Base-by-base conservation (phyloP, 164 flowering plant genomes). In the Pachysandra terminalis region DNA sequence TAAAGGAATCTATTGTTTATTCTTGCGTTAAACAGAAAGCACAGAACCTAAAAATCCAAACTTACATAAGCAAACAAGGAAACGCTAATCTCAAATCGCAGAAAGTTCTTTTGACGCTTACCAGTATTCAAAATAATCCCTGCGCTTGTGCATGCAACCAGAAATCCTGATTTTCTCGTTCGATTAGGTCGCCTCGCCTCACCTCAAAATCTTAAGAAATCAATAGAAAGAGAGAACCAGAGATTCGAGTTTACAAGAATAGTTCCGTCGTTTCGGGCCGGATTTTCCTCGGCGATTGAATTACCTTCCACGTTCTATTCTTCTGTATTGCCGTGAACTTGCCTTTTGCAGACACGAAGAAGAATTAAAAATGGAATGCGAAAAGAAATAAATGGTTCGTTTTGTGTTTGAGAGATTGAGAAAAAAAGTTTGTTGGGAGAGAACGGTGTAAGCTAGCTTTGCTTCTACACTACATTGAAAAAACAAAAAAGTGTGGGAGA, bases 111-210 rank as follows among this genome's bases (percentile, higher is more conserved):
- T 2, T 19, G 27, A 52, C 10, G 5, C 67, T 59, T 67, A 67
- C 65, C 51, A 61, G 64, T 35, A 49, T 0, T 61, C 51, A 13
- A 61, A 37, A 32, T 32, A 32, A 35, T 37, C 71, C 9, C 19
- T 53, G 56, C 19, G 26, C 26, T 49, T 10, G 27, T 41, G 19
- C 70, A 51, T 13, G 21, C 28, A 15, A 56, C 40, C 24, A 27
- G 55, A 58, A 64, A 19, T 56, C 63, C 67, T 64, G 26, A 19
- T 56, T 70, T 21, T 24, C 49, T 22, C 28, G 7, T 17, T 64
- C 26, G 54, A 53, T 61, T 62, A 24, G 57, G 45, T 63, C 73
- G 51, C 22, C 24, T 66, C 13, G 2, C 5, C 37, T 32, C 37
- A 32, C 48, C 64, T 19, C 16, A 40, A 21, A 40, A 41, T 35